Base-by-base conservation (phyloP, 73 alveolate species). In the Breviolum minutum region DNA sequence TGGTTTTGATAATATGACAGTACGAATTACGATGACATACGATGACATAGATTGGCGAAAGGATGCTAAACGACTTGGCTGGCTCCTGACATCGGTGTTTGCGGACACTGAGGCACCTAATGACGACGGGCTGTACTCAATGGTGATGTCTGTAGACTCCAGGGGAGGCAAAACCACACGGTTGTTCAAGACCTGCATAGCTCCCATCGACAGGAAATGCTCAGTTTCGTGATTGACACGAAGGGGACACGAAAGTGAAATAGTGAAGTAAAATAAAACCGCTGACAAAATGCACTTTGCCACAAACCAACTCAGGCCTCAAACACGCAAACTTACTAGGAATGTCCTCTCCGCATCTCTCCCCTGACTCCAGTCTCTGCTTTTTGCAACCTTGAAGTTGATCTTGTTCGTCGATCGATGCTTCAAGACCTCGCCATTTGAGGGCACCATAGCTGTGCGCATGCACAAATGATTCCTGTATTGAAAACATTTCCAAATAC, bases 111-210 rank as follows among this genome's bases (percentile, higher is more conserved):
- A 99, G 27, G 95, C 99, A 83, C 99, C 99, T 68, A 99, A 96
- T 74, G 99, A 98, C 61, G 99, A 89, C 14, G 99, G 99, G 83
- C 99, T 99, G 99, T 99, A 99, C 99, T 99, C 99, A 26, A 99
- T 97, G 99, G 99, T 95, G 13, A 99, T 99, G 99, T 99, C 99
- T 63, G 98, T 95, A 29, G 99, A 99, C 84, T 99, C 99, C 76
- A 99, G 99, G 6, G 99, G 99, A 14, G 99, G 99, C 64, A 99
- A 88, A 26, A 98, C 89, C 63, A 99, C 99, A 93, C 99, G 99
- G 79, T 99, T 99, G 79, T 99, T 99, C 70, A 99, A 96, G 94
- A 99, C 99, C 99, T 99, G 99, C 83, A 30, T 27, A 77, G 48
- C 62, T 27, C 12, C 19, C 63, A 26, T n/a, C 29, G 24, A 40